phyloP scores from a whole-genome alignment of 768 basidiomycete species.

The Rhizopogon roseolus region DNA sequence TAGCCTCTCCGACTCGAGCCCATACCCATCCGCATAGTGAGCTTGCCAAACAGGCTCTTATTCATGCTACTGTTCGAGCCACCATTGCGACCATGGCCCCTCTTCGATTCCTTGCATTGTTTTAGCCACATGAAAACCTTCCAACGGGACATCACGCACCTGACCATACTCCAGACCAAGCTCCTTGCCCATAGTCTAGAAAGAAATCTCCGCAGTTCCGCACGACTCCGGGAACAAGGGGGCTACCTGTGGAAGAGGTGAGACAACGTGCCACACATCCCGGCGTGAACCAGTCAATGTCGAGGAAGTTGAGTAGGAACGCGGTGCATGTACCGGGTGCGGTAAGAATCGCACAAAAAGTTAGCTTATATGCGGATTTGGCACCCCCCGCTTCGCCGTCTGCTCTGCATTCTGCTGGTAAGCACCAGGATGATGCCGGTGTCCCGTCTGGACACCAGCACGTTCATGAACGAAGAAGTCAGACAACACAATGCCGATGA shows the following conservation, averaged over 20 bases:
- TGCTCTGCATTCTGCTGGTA: constrained; percentile 42
- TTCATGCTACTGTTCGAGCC: constrained; percentile 27
- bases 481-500: too few species aligned
- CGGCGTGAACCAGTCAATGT: constrained; percentile 90
- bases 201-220: constrained; percentile 92
- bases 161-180: constrained; percentile 87
- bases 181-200: constrained; percentile 82
- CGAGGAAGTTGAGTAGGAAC: constrained; percentile 88
- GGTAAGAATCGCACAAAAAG: constrained; percentile 27
- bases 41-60: constrained; percentile 33
- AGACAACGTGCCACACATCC: constrained; percentile 88
- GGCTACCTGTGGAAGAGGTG: constrained; percentile 70
- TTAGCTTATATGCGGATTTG: constrained; percentile 43
- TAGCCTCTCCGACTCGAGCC: constrained; percentile 30
- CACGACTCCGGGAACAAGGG: constrained; percentile 80
- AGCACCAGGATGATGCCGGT: constrained; percentile 43
- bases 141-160: constrained; percentile 83
- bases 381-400: constrained; percentile 30
- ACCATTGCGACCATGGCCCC: too few species aligned
- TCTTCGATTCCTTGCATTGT: constrained; percentile 50
- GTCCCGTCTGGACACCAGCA: constrained; percentile 74
- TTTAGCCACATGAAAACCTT: constrained; percentile 77
- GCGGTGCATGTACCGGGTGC: constrained; percentile 31
- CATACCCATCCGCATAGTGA: constrained; percentile 31
- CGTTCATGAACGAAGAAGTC: too few species aligned